Evolutionary conservation across 148 eudicot genomes (phyloP).

Genomic region (Rhododendron griersonianum): DNA sequence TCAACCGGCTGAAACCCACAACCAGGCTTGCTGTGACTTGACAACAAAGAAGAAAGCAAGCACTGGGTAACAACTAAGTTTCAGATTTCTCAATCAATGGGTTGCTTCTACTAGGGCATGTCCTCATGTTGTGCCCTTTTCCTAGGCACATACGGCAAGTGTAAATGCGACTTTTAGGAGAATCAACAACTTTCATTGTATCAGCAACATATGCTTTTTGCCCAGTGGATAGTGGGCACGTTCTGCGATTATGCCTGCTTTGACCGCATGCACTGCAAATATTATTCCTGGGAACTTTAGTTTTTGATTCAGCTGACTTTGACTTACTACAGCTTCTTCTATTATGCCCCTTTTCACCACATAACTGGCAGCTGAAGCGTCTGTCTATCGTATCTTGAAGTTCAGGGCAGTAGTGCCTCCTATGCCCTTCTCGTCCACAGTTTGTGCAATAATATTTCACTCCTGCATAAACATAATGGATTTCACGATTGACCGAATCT

Average conservation of each 20-base stretch:
- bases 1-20: background rate
- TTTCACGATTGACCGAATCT: background rate
- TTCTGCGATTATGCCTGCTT: slow-evolving; percentile 62
- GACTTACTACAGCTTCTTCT: slow-evolving; percentile 58
- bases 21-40: background rate
- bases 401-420: slow-evolving; percentile 73
- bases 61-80: background rate
- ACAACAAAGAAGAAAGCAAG: background rate
- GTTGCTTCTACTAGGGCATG: slow-evolving; percentile 14
- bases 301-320: slow-evolving; percentile 19
- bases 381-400: slow-evolving; percentile 28
- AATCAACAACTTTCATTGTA: background rate
- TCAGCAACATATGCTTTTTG: background rate
- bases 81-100: background rate
- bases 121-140: slow-evolving; percentile 25
- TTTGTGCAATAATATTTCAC: slow-evolving; percentile 58
- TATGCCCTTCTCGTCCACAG: slow-evolving; percentile 94
- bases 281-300: slow-evolving; percentile 22
- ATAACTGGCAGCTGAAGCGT: slow-evolving; percentile 56
- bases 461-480: slow-evolving; percentile 35
- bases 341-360: slow-evolving; percentile 81
- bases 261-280: slow-evolving; percentile 52
- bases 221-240: slow-evolving; percentile 33
- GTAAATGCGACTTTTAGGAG: slow-evolving; percentile 6
- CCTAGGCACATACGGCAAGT: slow-evolving; percentile 16